Base-by-base conservation (phyloP, 306 rosid genomes). In the Fagus crenata region DNA sequence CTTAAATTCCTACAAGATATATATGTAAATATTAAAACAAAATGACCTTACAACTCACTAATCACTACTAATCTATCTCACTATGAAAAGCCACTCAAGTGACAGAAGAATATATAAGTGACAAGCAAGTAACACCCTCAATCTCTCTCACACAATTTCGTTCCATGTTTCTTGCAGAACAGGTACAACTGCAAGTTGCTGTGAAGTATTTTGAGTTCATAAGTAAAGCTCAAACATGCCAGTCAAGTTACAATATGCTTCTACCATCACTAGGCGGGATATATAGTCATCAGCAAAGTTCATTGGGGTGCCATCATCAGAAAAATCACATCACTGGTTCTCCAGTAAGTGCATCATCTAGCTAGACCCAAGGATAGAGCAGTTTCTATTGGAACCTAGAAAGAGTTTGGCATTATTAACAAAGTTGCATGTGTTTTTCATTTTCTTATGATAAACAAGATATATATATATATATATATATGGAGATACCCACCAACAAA, bases 401-500 rank as follows among this genome's bases (percentile, higher is more conserved):
- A 67, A 49, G 8, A n/a, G 11, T n/a, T 49, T 2, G 41, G 43
- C 40, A 33, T 6, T 28, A 56, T 7, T 56, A 18, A 18, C 33
- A 46, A 46, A 14, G 51, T 9, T 46, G 51, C 14, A 13, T 36
- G 28, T 7, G 6, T 37, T 11, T 17, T 37, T 36, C 14, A 14
- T 64, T 15, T 36, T 15, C 4, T 18, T 35, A 28, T 37, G 17
- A 6, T 11, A 56, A 18, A 7, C 69, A 69, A 49, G 51, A 80
- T 53, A 8, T 78, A 71, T 41, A 22, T 22, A 22, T 22, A 22
- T 22, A 22, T 22, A 22, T 22, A 22, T 22, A 22, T 22, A 56
- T 22, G 67, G 35, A 53, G 4, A 53, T 56, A 53, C 53, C 9
- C 36, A 76, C 75, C 36, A 59, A 39, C 56, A 74, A 70, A 31